A percentile compares a stretch with the other conserved stretches of the same genome.
phyloP scores from a whole-genome alignment of 164 flowering plant species.

The Taxillus chinensis region DNA sequence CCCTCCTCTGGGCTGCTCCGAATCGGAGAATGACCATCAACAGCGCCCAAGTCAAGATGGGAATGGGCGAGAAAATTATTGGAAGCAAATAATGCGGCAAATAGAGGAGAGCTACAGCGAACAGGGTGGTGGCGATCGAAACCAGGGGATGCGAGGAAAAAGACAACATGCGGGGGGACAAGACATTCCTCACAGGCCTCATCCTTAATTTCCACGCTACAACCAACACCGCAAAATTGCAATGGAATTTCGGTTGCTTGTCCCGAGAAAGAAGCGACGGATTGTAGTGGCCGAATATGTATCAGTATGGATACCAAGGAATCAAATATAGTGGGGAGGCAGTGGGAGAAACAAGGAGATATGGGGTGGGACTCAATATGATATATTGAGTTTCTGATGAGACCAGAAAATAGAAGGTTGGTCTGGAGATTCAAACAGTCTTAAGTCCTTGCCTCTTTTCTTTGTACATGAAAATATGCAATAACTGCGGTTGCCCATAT shows the following conservation, averaged over 20 bases:
- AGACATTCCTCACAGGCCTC: slow-evolving; percentile 2
- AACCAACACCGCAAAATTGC: background rate
- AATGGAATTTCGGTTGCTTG: slow-evolving; percentile 7
- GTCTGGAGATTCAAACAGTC: too few relatives aligned
- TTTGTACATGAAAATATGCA: too few relatives aligned
- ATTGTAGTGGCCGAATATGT: too few relatives aligned
- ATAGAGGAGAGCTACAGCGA: slow-evolving; percentile 48
- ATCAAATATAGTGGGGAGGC: too few relatives aligned
- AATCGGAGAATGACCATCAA: slow-evolving; percentile 42
- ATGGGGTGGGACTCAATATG: too few relatives aligned
- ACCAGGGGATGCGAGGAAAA: slow-evolving; percentile 40
- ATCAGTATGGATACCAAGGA: too few relatives aligned
- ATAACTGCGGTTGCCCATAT: too few relatives aligned
- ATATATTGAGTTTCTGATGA: too few relatives aligned
- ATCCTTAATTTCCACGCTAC: background rate
- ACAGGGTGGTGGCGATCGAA: slow-evolving; percentile 43
- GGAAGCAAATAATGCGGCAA: slow-evolving; percentile 31
- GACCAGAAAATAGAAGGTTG: too few relatives aligned
- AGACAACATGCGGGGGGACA: slow-evolving; percentile 13
- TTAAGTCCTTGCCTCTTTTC: too few relatives aligned
- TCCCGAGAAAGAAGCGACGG: background rate
- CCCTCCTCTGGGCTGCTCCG: slow-evolving; percentile 29
- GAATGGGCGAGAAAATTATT: slow-evolving; percentile 42
- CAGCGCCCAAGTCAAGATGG: slow-evolving; percentile 35
- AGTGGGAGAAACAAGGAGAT: too few relatives aligned